Conservation (phyloP, 1,284 basidiomycete genomes). For the Leucoagaricus sp. region DNA sequence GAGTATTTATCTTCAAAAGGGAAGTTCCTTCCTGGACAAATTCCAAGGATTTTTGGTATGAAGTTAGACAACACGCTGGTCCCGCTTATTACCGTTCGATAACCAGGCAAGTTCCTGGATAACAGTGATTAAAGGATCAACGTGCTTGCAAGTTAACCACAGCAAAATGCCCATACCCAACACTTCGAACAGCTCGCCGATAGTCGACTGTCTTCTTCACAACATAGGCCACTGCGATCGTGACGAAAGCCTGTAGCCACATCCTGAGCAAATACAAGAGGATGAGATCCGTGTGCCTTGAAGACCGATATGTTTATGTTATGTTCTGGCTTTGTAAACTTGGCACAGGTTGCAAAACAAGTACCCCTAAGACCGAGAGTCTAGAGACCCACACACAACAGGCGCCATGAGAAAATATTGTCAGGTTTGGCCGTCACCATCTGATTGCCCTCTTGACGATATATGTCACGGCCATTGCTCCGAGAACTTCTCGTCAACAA, state of each 20-base stretch:
- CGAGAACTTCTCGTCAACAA: not conserved
- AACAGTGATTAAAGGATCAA: not conserved
- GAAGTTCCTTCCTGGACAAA: conserved; percentile 24
- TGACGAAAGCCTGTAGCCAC: not conserved
- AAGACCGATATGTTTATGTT: not conserved
- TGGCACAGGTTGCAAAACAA: too few species aligned
- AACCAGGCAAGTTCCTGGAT: conserved; percentile 22
- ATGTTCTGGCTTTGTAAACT: too few species aligned
- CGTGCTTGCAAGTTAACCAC: too few species aligned
- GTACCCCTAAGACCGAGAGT: too few species aligned
- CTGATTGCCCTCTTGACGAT: not conserved
- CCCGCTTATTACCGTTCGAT: conserved; percentile 22
- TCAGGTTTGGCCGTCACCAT: not conserved
- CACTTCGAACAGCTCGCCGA: not conserved
- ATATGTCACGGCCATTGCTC: not conserved
- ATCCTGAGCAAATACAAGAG: not conserved
- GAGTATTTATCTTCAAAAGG: conserved; percentile 27
- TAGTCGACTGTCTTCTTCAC: conserved; percentile 3
- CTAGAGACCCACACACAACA: not conserved
- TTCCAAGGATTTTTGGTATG: conserved; percentile 22
- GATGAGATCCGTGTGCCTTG: not conserved
- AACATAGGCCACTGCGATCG: not conserved
- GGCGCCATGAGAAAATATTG: not conserved
- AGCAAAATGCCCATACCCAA: not conserved
- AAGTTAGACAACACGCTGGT: conserved; percentile 19